These are phyloP conservation scores for Xylariaceae sp. DNA, from an alignment of 2,329 filamentous ascomycete species.

Conservation along the genomic window DNA sequence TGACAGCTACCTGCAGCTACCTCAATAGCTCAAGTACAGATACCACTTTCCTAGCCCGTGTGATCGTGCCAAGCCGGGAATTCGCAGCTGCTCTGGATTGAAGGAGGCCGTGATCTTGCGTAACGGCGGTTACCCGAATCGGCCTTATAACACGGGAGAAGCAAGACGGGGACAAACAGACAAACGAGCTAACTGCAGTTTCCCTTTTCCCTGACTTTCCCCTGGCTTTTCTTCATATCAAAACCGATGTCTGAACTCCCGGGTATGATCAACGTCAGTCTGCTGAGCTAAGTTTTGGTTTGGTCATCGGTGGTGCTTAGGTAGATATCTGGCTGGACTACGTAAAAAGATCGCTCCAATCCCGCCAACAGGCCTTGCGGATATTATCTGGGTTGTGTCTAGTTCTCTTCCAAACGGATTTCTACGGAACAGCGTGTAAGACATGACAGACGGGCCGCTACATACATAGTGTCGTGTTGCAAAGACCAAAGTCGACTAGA, in stretches of 20 bases:
- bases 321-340: neutral
- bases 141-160: neutral
- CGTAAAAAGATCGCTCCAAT: neutral
- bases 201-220: neutral
- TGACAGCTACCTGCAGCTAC: neutral
- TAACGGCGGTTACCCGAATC: constrained; percentile 12
- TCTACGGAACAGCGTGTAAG: constrained; percentile 6
- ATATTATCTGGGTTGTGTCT: neutral
- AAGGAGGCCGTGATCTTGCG: constrained; percentile 22
- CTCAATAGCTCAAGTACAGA: neutral
- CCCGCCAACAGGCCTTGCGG: neutral
- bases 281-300: too few relatives aligned
- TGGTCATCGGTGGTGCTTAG: too few relatives aligned
- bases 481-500: constrained; percentile 11
- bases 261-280: neutral
- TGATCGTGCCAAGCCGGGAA: constrained; percentile 30
- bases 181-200: constrained; percentile 8
- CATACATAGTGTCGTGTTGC: constrained; percentile 14
- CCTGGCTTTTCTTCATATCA: neutral
- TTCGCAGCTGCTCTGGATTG: constrained; percentile 23
- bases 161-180: constrained; percentile 4
- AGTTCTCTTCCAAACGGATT: constrained; percentile 3
- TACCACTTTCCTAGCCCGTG: neutral
- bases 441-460: constrained; percentile 18
- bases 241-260: neutral